Percentiles rank a stretch among this genome's conserved stretches.
Evolutionary conservation across 1,139 yeast species (phyloP).

Genomic region (Geotrichum fermentans): DNA sequence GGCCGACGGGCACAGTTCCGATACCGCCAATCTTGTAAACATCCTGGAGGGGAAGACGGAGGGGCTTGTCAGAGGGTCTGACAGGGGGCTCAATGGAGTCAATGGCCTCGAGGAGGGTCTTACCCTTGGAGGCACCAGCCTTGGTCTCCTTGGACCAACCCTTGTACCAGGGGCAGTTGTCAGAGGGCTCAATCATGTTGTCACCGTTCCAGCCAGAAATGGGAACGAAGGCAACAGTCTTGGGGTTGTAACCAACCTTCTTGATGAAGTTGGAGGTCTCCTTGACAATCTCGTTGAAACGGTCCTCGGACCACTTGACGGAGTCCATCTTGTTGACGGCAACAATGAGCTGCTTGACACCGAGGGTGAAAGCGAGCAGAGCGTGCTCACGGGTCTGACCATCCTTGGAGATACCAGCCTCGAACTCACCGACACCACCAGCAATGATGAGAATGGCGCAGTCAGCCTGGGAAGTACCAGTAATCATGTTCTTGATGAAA

Average conservation of each 20-base stretch:
- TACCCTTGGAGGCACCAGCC: neutral
- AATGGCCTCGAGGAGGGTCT: neutral
- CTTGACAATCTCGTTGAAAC: neutral
- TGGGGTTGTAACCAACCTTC: neutral
- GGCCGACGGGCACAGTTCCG: neutral
- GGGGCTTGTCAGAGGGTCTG: neutral
- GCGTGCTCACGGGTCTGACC: conserved; percentile 96
- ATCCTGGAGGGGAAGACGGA: neutral
- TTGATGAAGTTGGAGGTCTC: neutral
- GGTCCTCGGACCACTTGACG: conserved; percentile 30
- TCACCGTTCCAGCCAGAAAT: too few species aligned
- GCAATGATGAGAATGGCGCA: conserved; percentile 88
- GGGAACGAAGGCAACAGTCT: neutral
- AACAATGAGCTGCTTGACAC: conserved; percentile 83
- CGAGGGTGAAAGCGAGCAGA: conserved; percentile 81
- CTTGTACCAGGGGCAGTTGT: neutral
- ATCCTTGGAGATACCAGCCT: conserved; percentile 91
- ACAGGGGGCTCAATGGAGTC: neutral
- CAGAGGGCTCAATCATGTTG: neutral
- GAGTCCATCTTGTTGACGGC: conserved; percentile 95
- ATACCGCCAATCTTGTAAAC: neutral
- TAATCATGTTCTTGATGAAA: too few species aligned
- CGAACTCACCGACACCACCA: conserved; percentile 91
- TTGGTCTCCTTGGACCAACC: neutral
- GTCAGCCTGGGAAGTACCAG: too few species aligned